Evolutionary conservation across 768 basidiomycete genomes (phyloP), one percentile per base, ranked within the genome.

Genomic region (Serendipita sp.): DNA sequence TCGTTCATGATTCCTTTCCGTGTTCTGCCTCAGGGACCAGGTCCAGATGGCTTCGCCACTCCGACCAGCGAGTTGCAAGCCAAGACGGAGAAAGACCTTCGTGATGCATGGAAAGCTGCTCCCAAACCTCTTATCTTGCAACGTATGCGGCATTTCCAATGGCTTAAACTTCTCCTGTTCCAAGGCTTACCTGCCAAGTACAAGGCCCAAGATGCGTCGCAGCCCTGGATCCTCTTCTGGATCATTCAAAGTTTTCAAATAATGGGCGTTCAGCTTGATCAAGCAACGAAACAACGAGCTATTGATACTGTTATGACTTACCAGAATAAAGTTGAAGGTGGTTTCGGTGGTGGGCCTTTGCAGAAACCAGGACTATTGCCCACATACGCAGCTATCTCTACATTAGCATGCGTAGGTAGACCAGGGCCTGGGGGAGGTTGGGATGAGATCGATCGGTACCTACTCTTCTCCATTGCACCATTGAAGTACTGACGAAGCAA

Each of bases 151-250:
- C 53, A 58, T 24, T 28, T 58, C 31, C 24, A 58, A 28, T 58
- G 53, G 53, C 53, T 58, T 24, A 58, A 58, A 31, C 9, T 34
- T 4, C 26, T 65, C 65, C 78, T 91, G 61, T 69, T 84, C 5
- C 87, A 91, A 69, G 84, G 90, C 1, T 87, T 98, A 45, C 90
- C 93, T 0, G 75, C 78, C 11, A 77, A 84, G 62, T 98, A 90
- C 70, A 78, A 76, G 20, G 84, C 83, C 50, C 87, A 97, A 68
- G 96, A 98, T 70, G 94, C 95, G 0, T 93, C 90, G 67, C 86
- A 95, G 68, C 88, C 96, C 0, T 98, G 96, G 96, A 75, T 97
- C 30, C 71, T 97, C 64, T 97, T 89, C 74, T 98, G 96, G 94
- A 85, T 84, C 0, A 70, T 94, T 9, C 93, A 99, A 68, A 78